Evolutionary conservation across 1,284 basidiomycete species (phyloP), one percentile per base, ranked within the genome.

Genomic region (Xerocomus alliaceus): DNA sequence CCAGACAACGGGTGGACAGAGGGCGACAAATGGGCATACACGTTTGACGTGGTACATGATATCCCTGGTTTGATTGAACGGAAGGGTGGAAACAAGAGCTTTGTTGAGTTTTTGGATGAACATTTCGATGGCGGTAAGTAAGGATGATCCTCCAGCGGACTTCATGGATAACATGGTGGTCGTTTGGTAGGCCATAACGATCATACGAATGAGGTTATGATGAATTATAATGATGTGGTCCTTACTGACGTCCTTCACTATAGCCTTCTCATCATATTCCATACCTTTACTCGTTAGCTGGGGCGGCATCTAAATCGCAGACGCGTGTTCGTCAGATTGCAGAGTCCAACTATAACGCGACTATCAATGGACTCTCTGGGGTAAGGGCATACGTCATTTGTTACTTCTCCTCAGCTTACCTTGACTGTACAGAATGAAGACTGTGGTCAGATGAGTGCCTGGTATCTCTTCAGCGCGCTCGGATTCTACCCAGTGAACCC

Each of bases 401-500:
- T 22, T 37, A 48, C 42, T 22, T 31, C 20, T 9, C 26, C 62
- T 56, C 53, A 35, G 8, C 53, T 49, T 15, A 42, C 37, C 46
- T 52, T 24, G 32, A 34, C 17, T 9, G 28, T 8, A 15, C 66
- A 92, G 87, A 95, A 94, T 69, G 93, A 95, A 73, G 93, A 95
- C 69, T 94, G 92, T 67, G 92, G 93, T 0, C 93, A 94, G 73
- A 94, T 94, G 91, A 91, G 88, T 68, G 89, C 92, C 0, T 94
- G 92, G 92, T 94, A 90, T 71, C 81, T 93, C 15, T 94, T 93
- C 77, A 88, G 87, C 47, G 87, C 90, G 3, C 80, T 95, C 71
- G 92, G 93, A 0, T 90, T 94, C 76, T 95, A 94, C 69, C 92
- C 92, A n/a, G 91, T 94, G 54, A 87, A 93, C 71, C 91, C 92